Conservation (phyloP, 2,329 filamentous ascomycete genomes). For the Cyphellophora europaea region DNA sequence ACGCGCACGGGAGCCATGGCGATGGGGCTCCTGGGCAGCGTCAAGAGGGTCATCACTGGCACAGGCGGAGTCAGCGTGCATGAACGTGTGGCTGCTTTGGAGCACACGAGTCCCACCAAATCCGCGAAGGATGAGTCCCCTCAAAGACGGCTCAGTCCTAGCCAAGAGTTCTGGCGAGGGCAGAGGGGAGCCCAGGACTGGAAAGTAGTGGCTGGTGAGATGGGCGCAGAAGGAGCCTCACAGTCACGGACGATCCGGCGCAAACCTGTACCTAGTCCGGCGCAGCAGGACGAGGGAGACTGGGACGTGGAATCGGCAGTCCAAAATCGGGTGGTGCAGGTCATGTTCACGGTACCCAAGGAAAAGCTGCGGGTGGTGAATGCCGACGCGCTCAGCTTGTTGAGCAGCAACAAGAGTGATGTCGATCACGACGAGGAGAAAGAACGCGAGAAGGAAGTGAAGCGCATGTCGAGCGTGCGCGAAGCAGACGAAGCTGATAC, state of each 20-base stretch:
- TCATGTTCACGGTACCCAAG: slow-evolving; percentile 90
- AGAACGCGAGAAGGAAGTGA: slow-evolving; percentile 11
- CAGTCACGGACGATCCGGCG: slow-evolving; percentile 15
- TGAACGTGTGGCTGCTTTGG: slow-evolving; percentile 10
- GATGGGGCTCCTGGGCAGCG: slow-evolving; percentile 60
- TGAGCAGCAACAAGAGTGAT: slow-evolving; percentile 20
- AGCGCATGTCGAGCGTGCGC: slow-evolving; percentile 18
- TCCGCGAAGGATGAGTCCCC: slow-evolving; percentile 22
- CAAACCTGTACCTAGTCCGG: slow-evolving; percentile 20
- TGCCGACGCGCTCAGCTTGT: slow-evolving; percentile 41
- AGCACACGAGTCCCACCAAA: slow-evolving; percentile 13
- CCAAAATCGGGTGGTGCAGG: slow-evolving; percentile 62
- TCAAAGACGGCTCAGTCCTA: slow-evolving; percentile 38
- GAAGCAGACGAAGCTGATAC: slow-evolving; percentile 14
- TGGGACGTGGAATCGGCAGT: slow-evolving; percentile 71
- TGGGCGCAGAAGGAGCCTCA: slow-evolving; percentile 24
- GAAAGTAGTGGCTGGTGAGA: too few species aligned
- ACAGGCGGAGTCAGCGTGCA: slow-evolving; percentile 24
- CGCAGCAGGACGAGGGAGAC: slow-evolving; percentile 38
- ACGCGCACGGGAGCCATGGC: slow-evolving; percentile 49
- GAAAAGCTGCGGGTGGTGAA: slow-evolving; percentile 86
- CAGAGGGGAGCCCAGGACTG: slow-evolving; percentile 45
- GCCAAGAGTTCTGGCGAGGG: slow-evolving; percentile 36
- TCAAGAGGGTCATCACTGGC: slow-evolving; percentile 53
- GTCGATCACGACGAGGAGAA: slow-evolving; percentile 14